These are phyloP conservation scores for Aspergillus incahuasiensis DNA, from an alignment of 495 filamentous ascomycete genomes.

Conservation along the genomic window DNA sequence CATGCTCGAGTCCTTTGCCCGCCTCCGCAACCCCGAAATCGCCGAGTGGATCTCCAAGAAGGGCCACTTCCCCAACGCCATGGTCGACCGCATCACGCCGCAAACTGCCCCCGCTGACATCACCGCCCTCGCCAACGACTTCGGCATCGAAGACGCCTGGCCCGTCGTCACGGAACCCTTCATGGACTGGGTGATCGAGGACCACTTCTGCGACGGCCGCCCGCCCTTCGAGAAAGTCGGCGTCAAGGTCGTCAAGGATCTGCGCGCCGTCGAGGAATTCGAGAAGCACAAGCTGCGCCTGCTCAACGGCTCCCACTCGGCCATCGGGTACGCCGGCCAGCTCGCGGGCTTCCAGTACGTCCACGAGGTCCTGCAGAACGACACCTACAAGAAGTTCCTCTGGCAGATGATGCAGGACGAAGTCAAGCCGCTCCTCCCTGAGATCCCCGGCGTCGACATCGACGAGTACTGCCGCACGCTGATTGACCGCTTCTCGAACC, in stretches of 20 bases:
- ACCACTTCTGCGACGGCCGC: constrained; percentile 44
- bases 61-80: constrained; percentile 45
- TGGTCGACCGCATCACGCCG: constrained; percentile 49
- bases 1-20: constrained; percentile 46
- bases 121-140: constrained; percentile 28
- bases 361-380: constrained; percentile 44
- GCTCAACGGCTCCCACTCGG: constrained; percentile 45
- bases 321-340: constrained; percentile 42
- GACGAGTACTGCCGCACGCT: constrained; percentile 44
- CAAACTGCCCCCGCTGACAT: constrained; percentile 40
- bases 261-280: constrained; percentile 42
- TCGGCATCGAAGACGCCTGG: constrained; percentile 43
- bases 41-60: constrained; percentile 42
- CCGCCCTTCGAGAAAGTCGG: constrained; percentile 45
- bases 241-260: constrained; percentile 43
- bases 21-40: constrained; percentile 34
- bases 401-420: constrained; percentile 49
- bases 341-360: constrained; percentile 44
- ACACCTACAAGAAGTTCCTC: constrained; percentile 35
- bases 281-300: constrained; percentile 49
- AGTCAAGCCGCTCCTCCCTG: constrained; percentile 41
- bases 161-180: constrained; percentile 48
- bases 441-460: constrained; percentile 42
- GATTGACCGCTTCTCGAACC: constrained; percentile 47
- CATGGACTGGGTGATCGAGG: constrained; percentile 48